Evolutionary conservation across 176 grass and related monocot species (phyloP).

Genomic region (Bromus sterilis): DNA sequence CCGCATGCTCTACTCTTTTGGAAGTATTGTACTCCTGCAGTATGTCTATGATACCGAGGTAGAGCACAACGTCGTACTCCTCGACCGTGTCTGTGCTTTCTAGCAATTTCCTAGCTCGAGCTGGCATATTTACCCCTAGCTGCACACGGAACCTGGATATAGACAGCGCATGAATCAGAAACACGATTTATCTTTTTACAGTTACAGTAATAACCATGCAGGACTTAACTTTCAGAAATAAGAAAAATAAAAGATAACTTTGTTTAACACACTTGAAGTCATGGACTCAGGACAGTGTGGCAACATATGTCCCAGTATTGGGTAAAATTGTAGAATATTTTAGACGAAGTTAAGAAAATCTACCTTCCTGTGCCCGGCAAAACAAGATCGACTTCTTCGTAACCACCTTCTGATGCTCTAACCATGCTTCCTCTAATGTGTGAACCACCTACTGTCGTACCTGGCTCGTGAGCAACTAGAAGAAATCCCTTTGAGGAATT

Average conservation of each 20-base stretch:
- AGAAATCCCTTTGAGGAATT: constrained; percentile 64
- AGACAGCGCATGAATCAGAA: constrained; percentile 10
- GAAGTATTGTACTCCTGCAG: constrained; percentile 80
- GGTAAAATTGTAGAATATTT: constrained; percentile 5
- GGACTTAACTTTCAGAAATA: background rate
- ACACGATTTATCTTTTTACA: background rate
- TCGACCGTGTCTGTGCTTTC: constrained; percentile 34
- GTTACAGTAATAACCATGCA: background rate
- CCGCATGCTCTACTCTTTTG: constrained; percentile 78
- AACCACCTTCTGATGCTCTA: constrained; percentile 87
- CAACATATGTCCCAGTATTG: background rate
- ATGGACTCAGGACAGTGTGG: background rate
- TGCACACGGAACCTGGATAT: constrained; percentile 80
- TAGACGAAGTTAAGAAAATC: background rate
- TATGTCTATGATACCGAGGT: constrained; percentile 98
- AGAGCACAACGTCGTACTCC: constrained; percentile 82
- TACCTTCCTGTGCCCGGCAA: constrained; percentile 84
- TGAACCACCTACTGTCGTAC: constrained; percentile 67
- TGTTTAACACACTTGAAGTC: background rate
- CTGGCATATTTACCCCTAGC: constrained; percentile 94
- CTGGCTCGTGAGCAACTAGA: constrained; percentile 87
- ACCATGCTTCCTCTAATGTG: constrained; percentile 99
- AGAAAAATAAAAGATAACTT: background rate
- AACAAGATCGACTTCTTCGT: constrained; percentile 93
- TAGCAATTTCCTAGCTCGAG: constrained; percentile 56